Percentiles rank a stretch among this genome's conserved stretches.
Evolutionary conservation across 164 flowering plant species (phyloP).

Genomic region (Aristolochia californica): DNA sequence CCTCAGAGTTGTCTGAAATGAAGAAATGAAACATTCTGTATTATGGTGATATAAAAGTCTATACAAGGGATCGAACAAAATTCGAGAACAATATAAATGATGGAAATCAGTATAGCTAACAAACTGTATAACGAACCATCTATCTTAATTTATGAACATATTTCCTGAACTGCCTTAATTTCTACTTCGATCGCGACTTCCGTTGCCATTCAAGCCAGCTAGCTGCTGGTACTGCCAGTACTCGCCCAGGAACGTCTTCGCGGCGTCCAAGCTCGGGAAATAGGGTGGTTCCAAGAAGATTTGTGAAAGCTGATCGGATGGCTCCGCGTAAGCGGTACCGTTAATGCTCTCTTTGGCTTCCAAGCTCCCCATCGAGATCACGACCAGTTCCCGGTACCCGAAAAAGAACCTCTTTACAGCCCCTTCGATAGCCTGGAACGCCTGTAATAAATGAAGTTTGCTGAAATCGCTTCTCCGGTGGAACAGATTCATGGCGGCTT

Average conservation of each 20-base stretch:
- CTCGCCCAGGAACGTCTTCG: constrained; percentile 82
- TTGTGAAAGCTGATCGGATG: constrained; percentile 40
- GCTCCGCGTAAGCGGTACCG: constrained; percentile 13
- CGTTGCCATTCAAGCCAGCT: not conserved
- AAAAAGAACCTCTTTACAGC: constrained; percentile 67
- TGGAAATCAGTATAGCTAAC: no score
- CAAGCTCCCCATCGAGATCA: constrained; percentile 67
- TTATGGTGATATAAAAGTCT: no score
- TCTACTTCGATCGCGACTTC: no score
- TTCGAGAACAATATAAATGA: no score
- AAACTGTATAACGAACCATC: no score
- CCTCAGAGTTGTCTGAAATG: no score
- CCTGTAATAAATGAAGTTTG: constrained; percentile 65
- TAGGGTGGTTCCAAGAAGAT: constrained; percentile 66
- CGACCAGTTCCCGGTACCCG: constrained; percentile 54
- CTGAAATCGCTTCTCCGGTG: constrained; percentile 29
- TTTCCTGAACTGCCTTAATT: no score
- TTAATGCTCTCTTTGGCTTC: constrained; percentile 48
- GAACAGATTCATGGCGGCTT: constrained; percentile 76
- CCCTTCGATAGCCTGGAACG: constrained; percentile 60
- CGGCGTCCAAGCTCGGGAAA: constrained; percentile 88
- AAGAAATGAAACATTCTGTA: no score
- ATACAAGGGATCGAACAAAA: no score
- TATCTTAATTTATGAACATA: no score
- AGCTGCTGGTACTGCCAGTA: constrained; percentile 13